Evolutionary conservation across 176 grass and related monocot species (phyloP).

Genomic region (Ensete glaucum): DNA sequence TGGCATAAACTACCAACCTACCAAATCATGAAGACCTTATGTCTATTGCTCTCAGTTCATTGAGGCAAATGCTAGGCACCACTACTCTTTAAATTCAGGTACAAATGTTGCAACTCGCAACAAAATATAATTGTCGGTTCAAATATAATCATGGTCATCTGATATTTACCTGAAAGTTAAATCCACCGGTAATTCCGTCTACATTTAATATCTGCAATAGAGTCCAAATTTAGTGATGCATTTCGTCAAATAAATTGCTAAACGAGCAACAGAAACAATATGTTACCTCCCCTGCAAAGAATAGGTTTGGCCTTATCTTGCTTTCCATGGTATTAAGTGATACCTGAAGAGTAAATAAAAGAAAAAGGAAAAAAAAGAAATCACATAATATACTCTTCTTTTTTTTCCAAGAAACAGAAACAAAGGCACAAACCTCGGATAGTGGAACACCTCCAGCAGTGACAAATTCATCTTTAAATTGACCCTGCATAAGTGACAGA

Average conservation of each 20-base stretch:
- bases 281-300: constrained; percentile 95
- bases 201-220: constrained; percentile 60
- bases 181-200: constrained; percentile 82
- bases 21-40: too few relatives aligned
- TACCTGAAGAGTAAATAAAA: constrained; percentile 34
- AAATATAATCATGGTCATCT: background rate
- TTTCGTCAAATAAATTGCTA: constrained; percentile 10
- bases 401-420: constrained; percentile 10
- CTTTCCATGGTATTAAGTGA: constrained; percentile 81
- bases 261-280: background rate
- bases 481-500: constrained; percentile 43
- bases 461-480: constrained; percentile 99
- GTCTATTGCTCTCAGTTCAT: too few relatives aligned
- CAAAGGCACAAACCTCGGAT: constrained; percentile 55
- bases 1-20: too few relatives aligned
- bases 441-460: constrained; percentile 80
- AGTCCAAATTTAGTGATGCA: constrained; percentile 15
- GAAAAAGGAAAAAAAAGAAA: background rate
- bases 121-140: background rate
- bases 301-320: constrained; percentile 70
- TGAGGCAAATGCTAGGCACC: too few relatives aligned
- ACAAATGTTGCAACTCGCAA: background rate
- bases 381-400: background rate
- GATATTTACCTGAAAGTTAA: constrained; percentile 77
- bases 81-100: too few relatives aligned